These are phyloP conservation scores for Closterium sp. DNA, from an alignment of 139 green algal species.

Conservation along the genomic window DNA sequence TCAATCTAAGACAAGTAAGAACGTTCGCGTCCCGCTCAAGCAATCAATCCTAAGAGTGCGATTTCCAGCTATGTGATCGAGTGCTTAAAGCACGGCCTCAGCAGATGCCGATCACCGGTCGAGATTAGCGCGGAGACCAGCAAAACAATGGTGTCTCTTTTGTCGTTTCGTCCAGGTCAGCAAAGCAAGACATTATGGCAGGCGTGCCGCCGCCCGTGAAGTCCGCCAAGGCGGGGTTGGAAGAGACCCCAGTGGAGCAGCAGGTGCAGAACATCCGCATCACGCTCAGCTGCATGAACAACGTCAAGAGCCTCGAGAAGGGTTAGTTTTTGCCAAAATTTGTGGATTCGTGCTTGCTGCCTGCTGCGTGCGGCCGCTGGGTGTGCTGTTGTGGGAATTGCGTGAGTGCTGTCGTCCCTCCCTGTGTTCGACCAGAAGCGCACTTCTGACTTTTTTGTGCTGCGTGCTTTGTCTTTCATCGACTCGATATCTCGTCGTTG, in stretches of 20 bases:
- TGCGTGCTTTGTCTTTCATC: too few species aligned
- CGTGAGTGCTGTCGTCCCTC: neutral
- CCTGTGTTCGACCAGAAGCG: too few species aligned
- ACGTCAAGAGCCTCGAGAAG: constrained; percentile 97
- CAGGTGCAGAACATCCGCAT: constrained; percentile 94
- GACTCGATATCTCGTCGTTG: too few species aligned
- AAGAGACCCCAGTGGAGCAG: constrained; percentile 67
- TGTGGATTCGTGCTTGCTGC: neutral
- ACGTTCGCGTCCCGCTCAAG: neutral
- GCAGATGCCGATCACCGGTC: neutral
- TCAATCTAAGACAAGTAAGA: neutral
- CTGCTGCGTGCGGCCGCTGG: neutral
- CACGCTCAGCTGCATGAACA: constrained; percentile 93
- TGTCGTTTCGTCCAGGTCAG: constrained; percentile 2
- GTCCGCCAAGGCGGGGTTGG: constrained; percentile 57
- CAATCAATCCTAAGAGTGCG: neutral
- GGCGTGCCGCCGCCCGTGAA: neutral
- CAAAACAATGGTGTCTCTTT: neutral
- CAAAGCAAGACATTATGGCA: neutral
- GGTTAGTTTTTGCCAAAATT: constrained; percentile 13
- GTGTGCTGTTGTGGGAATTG: neutral
- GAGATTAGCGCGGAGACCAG: neutral
- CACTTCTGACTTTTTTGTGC: too few species aligned
- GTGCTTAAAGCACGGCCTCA: neutral
- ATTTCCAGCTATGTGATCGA: neutral